A percentile compares a stretch with the other conserved stretches of the same genome.
Evolutionary conservation across 495 filamentous ascomycete species (phyloP).

Genomic region (Penicillium robsamsonii): DNA sequence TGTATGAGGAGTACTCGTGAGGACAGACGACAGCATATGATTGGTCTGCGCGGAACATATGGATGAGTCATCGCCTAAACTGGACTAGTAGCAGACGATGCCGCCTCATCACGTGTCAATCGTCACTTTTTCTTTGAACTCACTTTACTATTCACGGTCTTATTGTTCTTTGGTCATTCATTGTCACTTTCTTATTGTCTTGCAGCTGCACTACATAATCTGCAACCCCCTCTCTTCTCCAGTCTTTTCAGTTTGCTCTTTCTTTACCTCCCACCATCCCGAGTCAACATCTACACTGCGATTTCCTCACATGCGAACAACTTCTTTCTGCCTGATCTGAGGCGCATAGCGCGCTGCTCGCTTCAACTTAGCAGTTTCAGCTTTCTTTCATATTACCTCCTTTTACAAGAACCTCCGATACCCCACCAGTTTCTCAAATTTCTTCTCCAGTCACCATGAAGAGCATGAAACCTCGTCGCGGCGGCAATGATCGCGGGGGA

Average conservation of each 20-base stretch:
- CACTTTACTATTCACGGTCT: constrained; percentile 4
- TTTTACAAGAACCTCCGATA: not conserved
- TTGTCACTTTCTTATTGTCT: not conserved
- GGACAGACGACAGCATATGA: constrained; percentile 42
- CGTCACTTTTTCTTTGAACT: constrained; percentile 32
- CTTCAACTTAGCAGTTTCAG: constrained; percentile 14
- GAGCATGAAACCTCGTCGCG: constrained; percentile 36
- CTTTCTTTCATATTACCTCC: constrained; percentile 4
- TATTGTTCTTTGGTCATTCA: constrained; percentile 14
- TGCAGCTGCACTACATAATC: constrained; percentile 2
- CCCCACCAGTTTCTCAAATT: constrained; percentile 9
- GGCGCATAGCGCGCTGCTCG: constrained; percentile 31
- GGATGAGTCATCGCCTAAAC: constrained; percentile 15
- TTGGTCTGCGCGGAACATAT: constrained; percentile 22
- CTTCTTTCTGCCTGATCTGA: constrained; percentile 18
- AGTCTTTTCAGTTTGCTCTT: constrained; percentile 6
- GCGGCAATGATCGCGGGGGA: constrained; percentile 55
- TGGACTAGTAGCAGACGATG: constrained; percentile 4
- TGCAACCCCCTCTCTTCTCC: not conserved
- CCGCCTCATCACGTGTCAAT: constrained; percentile 24
- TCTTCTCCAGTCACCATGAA: constrained; percentile 29
- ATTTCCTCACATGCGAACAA: constrained; percentile 25
- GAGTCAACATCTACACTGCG: constrained; percentile 1
- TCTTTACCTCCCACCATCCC: not conserved
- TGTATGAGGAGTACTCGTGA: constrained; percentile 30